These are phyloP conservation scores for Toxicodendron radicans DNA, from an alignment of 345 rosid species.

Conservation along the genomic window DNA sequence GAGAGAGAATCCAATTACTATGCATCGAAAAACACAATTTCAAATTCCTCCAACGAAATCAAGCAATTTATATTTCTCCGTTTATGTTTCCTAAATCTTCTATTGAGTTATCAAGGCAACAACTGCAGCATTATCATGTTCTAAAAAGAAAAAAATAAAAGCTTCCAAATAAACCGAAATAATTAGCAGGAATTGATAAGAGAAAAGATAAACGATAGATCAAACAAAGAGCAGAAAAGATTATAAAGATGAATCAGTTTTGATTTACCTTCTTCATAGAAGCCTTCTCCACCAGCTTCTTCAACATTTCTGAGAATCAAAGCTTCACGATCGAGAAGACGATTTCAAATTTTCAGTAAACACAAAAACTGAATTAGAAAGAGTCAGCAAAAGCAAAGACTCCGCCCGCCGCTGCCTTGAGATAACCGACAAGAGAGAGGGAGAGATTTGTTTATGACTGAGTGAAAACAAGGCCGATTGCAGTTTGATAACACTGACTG, in stretches of 20 bases:
- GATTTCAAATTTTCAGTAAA: background rate
- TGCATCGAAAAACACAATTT: no score
- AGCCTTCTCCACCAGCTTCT: conserved; percentile 73
- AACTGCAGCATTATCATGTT: background rate
- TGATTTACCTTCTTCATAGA: conserved; percentile 30
- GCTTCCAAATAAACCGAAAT: background rate
- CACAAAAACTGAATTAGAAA: background rate
- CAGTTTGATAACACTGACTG: background rate
- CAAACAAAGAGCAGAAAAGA: background rate
- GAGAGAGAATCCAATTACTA: no score
- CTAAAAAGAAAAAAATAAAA: background rate
- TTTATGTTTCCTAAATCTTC: no score
- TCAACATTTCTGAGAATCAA: conserved; percentile 36
- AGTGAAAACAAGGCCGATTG: conserved; percentile 26
- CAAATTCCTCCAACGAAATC: no score
- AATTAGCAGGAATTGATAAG: background rate
- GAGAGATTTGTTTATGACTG: background rate
- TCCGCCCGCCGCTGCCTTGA: conserved; percentile 20
- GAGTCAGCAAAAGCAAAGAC: conserved; percentile 3
- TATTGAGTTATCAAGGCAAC: no score
- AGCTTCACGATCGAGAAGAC: background rate
- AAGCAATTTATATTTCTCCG: no score
- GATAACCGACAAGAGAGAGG: conserved; percentile 19
- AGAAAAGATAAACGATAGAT: no score
- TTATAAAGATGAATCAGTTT: background rate